Evolutionary conservation across 83 land plant genomes (phyloP).

Genomic region (Picea abies): DNA sequence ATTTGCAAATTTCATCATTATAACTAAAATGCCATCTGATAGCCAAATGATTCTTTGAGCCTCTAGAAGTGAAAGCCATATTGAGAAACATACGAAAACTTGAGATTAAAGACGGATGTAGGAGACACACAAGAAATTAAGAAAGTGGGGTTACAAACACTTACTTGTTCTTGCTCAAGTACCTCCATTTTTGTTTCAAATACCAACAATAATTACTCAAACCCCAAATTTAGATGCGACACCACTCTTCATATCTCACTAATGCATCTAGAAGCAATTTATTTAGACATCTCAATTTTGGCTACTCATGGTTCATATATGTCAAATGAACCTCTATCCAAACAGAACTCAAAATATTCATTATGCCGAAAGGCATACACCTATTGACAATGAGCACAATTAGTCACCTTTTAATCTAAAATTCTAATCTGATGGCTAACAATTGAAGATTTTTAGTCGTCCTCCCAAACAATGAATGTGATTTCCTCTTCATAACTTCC

Average conservation of each 20-base stretch:
- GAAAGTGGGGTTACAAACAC: slow-evolving; percentile 82
- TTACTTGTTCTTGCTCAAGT: slow-evolving; percentile 47
- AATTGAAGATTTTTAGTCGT: no score
- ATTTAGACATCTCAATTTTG: slow-evolving; percentile 45
- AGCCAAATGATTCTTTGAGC: slow-evolving; percentile 49
- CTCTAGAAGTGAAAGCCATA: slow-evolving; percentile 41
- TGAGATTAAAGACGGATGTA: slow-evolving; percentile 71
- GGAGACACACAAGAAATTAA: slow-evolving; percentile 79
- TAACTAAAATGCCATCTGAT: slow-evolving; percentile 69
- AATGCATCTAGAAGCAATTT: slow-evolving; percentile 60
- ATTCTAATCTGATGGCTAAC: no score
- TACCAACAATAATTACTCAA: no score
- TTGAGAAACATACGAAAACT: slow-evolving; percentile 64
- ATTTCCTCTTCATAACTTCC: no score
- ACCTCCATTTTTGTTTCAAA: slow-evolving; percentile 89
- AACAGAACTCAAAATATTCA: no score
- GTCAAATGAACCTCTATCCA: slow-evolving; percentile 78
- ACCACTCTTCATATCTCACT: slow-evolving; percentile 52
- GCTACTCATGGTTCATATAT: slow-evolving; percentile 53
- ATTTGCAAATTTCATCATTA: slow-evolving; percentile 57
- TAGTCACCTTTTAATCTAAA: no score
- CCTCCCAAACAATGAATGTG: no score
- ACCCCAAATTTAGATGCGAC: slow-evolving; percentile 67
- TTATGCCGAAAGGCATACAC: no score
- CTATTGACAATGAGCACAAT: no score